Conservation (phyloP, 148 eudicot genomes). For the Vaccinium vitisidaea region DNA sequence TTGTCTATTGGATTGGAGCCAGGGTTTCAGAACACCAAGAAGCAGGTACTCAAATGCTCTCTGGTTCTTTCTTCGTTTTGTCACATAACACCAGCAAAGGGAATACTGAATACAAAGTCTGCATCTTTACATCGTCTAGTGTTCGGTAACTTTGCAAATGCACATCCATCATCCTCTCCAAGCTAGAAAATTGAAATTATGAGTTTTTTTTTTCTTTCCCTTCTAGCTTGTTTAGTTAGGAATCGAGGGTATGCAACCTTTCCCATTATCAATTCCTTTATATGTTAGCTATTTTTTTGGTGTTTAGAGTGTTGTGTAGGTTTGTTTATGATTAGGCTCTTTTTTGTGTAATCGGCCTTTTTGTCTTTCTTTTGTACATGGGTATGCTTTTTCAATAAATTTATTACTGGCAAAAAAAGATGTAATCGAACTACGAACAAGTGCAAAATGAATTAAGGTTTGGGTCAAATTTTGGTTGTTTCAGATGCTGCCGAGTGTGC, state of each 20-base stretch:
- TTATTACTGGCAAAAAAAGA: too few relatives aligned
- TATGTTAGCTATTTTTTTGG: too few relatives aligned
- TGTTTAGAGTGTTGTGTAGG: too few relatives aligned
- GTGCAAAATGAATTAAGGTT: neutral
- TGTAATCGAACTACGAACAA: neutral
- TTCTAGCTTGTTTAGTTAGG: too few relatives aligned
- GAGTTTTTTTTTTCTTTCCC: neutral
- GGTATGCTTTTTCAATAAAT: too few relatives aligned
- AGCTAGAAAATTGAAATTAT: neutral
- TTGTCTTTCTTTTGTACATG: too few relatives aligned
- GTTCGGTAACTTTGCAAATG: neutral
- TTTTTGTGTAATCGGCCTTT: too few relatives aligned
- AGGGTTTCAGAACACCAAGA: neutral
- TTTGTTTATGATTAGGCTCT: too few relatives aligned
- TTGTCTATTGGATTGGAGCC: neutral
- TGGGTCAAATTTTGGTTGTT: conserved; percentile 1
- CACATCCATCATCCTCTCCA: neutral
- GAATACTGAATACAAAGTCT: neutral
- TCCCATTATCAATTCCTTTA: too few relatives aligned
- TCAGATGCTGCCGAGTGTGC: conserved; percentile 11
- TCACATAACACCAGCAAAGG: neutral
- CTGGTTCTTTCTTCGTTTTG: neutral
- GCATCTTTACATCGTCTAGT: neutral
- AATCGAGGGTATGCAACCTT: too few relatives aligned
- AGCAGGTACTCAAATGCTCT: neutral